phyloP scores from a whole-genome alignment of 495 filamentous ascomycete genomes.

The Penicillium manginii region DNA sequence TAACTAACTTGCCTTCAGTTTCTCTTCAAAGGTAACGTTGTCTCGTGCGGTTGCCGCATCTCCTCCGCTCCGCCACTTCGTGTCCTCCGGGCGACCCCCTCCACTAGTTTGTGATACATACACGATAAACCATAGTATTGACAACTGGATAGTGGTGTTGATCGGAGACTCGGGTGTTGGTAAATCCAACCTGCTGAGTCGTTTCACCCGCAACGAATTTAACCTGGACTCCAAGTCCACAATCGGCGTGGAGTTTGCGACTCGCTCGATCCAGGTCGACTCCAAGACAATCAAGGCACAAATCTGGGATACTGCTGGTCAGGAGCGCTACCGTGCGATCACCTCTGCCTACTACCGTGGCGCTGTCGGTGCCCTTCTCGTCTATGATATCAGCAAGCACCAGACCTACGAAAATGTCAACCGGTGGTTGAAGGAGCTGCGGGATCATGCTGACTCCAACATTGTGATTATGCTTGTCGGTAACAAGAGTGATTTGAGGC shows the following conservation, averaged over 20 bases:
- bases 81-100: neutral
- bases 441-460: constrained; percentile 97
- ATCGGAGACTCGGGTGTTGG: constrained; percentile 99
- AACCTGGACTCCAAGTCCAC: constrained; percentile 99
- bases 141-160: constrained; percentile 75
- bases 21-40: constrained; percentile 92
- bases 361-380: constrained; percentile 94
- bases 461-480: constrained; percentile 99
- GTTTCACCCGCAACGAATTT: constrained; percentile 99
- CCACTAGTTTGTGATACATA: neutral
- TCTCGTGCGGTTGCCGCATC: constrained; percentile 28
- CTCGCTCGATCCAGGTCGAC: constrained; percentile 98
- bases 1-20: constrained; percentile 62
- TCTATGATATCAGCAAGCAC: constrained; percentile 99
- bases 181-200: constrained; percentile 99
- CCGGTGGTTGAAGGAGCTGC: constrained; percentile 97
- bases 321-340: constrained; percentile 98
- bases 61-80: constrained; percentile 7
- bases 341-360: constrained; percentile 99
- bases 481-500: constrained; percentile 99
- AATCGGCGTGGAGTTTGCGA: constrained; percentile 99
- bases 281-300: constrained; percentile 99
- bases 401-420: constrained; percentile 99
- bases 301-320: constrained; percentile 99
- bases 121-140: constrained; percentile 15